Conservation (phyloP, 2,329 filamentous ascomycete genomes). For the Sporothrix dimorphospora region DNA sequence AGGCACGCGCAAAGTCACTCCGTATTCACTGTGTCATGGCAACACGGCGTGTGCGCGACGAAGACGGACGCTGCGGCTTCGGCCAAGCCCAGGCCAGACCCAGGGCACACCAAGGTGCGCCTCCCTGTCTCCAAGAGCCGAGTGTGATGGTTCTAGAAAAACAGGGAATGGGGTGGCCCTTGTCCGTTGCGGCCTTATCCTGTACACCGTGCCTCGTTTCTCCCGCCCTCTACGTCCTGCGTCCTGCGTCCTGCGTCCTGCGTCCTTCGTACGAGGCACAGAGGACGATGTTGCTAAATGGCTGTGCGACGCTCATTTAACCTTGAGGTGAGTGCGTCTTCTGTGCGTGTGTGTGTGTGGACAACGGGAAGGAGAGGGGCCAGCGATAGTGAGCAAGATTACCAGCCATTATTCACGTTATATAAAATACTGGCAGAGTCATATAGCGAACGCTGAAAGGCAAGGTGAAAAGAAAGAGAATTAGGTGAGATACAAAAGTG, state of each 20-base stretch:
- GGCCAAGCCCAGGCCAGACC: background rate
- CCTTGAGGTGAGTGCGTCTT: background rate
- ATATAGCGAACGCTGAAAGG: background rate
- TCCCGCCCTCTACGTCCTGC: background rate
- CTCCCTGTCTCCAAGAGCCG: background rate
- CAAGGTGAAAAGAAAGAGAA: background rate
- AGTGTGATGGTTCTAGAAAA: conserved; percentile 6
- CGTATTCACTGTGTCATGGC: conserved; percentile 2
- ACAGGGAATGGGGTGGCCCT: background rate
- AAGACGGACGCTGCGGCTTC: background rate
- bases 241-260: background rate
- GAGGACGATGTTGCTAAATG: background rate
- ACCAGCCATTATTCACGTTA: background rate
- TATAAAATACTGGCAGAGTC: background rate
- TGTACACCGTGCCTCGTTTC: conserved; percentile 17
- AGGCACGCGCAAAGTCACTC: background rate
- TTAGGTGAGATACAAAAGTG: background rate
- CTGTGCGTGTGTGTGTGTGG: background rate
- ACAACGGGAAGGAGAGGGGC: background rate
- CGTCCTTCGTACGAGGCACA: background rate
- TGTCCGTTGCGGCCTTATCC: conserved; percentile 14
- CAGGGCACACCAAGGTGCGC: background rate
- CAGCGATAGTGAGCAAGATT: background rate
- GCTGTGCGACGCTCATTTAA: conserved; percentile 7
- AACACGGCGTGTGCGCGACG: background rate